Evolutionary conservation across 2,329 filamentous ascomycete species (phyloP), one percentile per base, ranked within the genome.

Genomic region (Cercospora berteroae): DNA sequence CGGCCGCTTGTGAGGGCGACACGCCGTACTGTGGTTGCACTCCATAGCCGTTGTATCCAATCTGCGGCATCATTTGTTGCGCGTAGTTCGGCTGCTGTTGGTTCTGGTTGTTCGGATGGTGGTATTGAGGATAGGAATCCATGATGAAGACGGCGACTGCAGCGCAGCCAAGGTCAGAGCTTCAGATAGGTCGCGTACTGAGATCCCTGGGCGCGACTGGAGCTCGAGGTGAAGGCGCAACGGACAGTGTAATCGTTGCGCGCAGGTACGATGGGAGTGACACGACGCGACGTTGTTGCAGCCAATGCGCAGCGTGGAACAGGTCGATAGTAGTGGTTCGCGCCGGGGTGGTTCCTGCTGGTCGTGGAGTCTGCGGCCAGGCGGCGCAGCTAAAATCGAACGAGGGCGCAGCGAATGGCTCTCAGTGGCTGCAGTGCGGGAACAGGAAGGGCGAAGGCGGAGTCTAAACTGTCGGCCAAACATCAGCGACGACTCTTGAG

Each of bases 1-100:
- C 94, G 60, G 94, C 94, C 13, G 93, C 93, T 79, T 96, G 92
- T 57, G 93, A 92, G 20, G 90, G 87, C 36, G 90, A 90, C 80
- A 94, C 92, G 66, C 86, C 89, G 82, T 96, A 96, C 23, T 81
- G 82, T 67, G 84, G 82, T 63, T 91, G 89, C 88, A 96, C 93
- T 75, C 85, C 85, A 74, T 88, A 85, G 71, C 73, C 94, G 78
- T 90, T 87, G 80, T 97, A 97, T 82, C 89, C 92, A 85, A 89
- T 92, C 81, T 90, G 89, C 72, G 86, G 86, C 76, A 87, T 86
- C 70, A 87, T 83, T 44, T 81, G 78, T 85, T 76, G 74, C 60
- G 67, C 71, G 62, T 77, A 77, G 76, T 91, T 84, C 25, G 77
- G 74, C 65, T 82, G 81, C 66, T 83, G 85, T 80, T 95, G 92